Evolutionary conservation across 2,329 filamentous ascomycete genomes (phyloP), one percentile per base, ranked within the genome.

Genomic region (Camillea tinctor): DNA sequence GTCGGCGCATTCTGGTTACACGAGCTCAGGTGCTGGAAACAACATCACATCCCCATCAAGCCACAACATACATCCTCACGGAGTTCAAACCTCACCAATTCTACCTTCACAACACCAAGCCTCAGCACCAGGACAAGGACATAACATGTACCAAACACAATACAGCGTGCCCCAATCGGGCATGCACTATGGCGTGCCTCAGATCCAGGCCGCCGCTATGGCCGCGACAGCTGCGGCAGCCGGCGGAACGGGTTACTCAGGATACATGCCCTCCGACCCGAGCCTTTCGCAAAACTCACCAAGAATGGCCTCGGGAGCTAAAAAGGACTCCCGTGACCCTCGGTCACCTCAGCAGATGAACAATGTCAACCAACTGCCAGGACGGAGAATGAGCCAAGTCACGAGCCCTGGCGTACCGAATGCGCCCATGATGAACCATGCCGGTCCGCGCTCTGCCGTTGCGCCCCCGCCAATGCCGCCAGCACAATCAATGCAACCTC

Each of bases 171-270:
- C 89, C 63, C 85, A 88, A 65, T 83, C 87, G 69, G 83, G 83
- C 70, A 92, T 96, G 86, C 88, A 91, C 79, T 96, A 96, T 79
- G 88, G 84, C 60, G 92, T 94, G 77, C 89, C 89, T 36, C 86
- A 89, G 20, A 92, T 93, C 52, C 92, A 96, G 75, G 93, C 93
- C 15, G 93, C 94, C 54, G 93, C 93, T 60, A 95, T 97, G 91
- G 93, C 90, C 51, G 86, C 90, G 21, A 97, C 93, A 1, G 94
- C 94, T 19, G 93, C 94, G 1, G 94, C 94, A 11, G 93, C 93
- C 5, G 93, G 94, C 49, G 89, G 92, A 62, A 86, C 79, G 40
- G 72, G 71, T 19, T 79, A 81, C 64, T 90, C 90, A 68, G 89
- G 90, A 63, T 88, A 89, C 66, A 86, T 93, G 77, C 79, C 88